Base-by-base conservation (phyloP, 805 yeast species). In the Diddensiella caesifluorescens region DNA sequence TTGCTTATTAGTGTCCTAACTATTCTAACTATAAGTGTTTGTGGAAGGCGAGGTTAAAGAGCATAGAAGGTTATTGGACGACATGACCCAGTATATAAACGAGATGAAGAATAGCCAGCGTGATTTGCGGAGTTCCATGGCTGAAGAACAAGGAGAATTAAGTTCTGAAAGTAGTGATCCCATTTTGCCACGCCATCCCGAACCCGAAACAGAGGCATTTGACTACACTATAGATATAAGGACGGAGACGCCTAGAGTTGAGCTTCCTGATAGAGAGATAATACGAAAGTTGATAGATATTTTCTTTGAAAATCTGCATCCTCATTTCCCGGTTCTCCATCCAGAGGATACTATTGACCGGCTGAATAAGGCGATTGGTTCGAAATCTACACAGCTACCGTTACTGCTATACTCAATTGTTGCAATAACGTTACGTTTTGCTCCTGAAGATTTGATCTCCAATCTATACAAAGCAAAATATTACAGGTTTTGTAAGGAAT, bases 301-400 rank as follows among this genome's bases (percentile, higher is more conserved):
- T 13, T 86, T 83, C 54, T 85, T 86, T 62, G 71, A 83, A 45
- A 73, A 82, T 9, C 75, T 86, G 19, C 94, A 86, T 57, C 92
- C 95, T 0, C 78, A 83, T 9, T 83, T 83, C 60, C 95, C 95
- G 0, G 80, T 86, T 10, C 61, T 86, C 42, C 95, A 86, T 33
- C 39, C 45, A 12, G 39, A 36, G 7, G 31, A 51, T 15, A 39
- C 46, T 32, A 16, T 37, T 9, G n/a, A 34, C 37, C 7, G n/a
- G 10, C 35, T 41, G n/a, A 25, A 28, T 20, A 26, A 46, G 23
- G 21, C 10, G 38, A 21, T 22, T 12, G 23, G 23, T 22, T 27
- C 21, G 28, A 16, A 34, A 16, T 7, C 19, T 19, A 29, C 19
- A 13, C 23, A 4, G 10, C 35, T n/a, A 25, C 46, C 49, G 7